A percentile compares a stretch with the other conserved stretches of the same genome.
Evolutionary conservation across 1,139 yeast species (phyloP).

Genomic region (Lodderomyces parapsilosis): DNA sequence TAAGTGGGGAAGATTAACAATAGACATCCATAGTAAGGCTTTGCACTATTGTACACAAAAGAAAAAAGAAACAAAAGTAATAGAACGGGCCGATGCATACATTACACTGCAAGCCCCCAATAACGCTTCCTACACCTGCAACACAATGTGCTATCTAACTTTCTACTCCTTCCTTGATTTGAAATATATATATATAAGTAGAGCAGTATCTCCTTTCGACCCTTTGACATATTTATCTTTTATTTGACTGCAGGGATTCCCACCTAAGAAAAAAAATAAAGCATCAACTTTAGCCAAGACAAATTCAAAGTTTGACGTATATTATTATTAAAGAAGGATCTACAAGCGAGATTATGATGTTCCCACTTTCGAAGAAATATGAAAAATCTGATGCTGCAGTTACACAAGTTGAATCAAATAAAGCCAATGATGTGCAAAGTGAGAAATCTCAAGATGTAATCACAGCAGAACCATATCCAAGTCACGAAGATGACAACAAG

Average conservation of each 20-base stretch:
- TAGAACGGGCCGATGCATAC: background rate
- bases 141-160: background rate
- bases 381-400: background rate
- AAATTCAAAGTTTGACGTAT: background rate
- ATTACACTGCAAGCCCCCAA: background rate
- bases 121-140: background rate
- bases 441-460: constrained; percentile 1
- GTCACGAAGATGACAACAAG: background rate
- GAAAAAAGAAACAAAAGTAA: too few species aligned
- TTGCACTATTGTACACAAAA: background rate
- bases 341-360: background rate
- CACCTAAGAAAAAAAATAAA: background rate
- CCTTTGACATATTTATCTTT: too few species aligned
- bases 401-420: background rate
- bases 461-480: background rate
- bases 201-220: background rate
- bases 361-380: background rate
- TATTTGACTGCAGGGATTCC: too few species aligned
- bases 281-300: background rate
- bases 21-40: too few species aligned
- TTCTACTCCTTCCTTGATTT: background rate
- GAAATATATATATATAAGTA: background rate
- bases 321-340: background rate
- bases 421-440: background rate
- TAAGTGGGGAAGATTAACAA: background rate